Conservation (phyloP, 164 flowering plant species). For the Piper longum region DNA sequence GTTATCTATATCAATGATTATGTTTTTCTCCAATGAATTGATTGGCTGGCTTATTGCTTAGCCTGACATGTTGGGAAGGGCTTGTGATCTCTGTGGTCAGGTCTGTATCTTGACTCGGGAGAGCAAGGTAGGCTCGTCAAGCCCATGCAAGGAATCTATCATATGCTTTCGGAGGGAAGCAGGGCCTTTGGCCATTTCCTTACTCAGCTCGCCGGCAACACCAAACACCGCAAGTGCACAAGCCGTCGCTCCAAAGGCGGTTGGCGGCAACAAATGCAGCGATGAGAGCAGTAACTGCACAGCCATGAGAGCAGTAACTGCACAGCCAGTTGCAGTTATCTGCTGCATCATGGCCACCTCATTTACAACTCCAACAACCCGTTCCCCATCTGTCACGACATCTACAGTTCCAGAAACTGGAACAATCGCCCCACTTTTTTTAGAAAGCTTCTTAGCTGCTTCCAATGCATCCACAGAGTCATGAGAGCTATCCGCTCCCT, state of each 20-base stretch:
- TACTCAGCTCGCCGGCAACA: conserved; percentile 70
- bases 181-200: conserved; percentile 69
- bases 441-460: conserved; percentile 69
- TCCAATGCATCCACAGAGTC: conserved; percentile 66
- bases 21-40: too few relatives aligned
- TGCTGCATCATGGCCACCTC: conserved; percentile 77
- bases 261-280: conserved; percentile 76
- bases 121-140: conserved; percentile 39
- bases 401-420: conserved; percentile 90
- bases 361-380: conserved; percentile 56
- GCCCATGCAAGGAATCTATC: conserved; percentile 67
- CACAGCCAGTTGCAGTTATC: conserved; percentile 84
- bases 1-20: too few relatives aligned
- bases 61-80: too few relatives aligned
- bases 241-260: conserved; percentile 71
- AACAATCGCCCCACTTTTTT: conserved; percentile 42
- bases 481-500: conserved; percentile 82
- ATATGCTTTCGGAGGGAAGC: conserved; percentile 77
- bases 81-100: too few relatives aligned
- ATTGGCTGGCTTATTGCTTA: too few relatives aligned
- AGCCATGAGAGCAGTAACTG: conserved; percentile 85
- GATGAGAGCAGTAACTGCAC: conserved; percentile 82
- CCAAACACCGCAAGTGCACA: conserved; percentile 75
- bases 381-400: conserved; percentile 61
- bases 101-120: conserved; percentile 17